Conservation (phyloP, 345 rosid species). For the Microthlaspi erraticum region DNA sequence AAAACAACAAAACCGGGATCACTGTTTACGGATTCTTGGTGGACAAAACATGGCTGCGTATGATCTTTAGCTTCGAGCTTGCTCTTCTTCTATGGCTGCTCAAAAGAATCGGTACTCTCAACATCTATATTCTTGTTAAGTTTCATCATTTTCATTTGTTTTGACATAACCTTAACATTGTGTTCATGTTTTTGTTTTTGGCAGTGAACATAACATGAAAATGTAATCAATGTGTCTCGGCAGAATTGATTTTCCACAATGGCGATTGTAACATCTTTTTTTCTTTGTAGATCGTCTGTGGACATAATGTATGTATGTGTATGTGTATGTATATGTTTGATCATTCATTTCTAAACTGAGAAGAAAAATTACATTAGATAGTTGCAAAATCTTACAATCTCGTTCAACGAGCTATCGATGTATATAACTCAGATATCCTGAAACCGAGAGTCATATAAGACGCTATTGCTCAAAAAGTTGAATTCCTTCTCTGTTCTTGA, state of each 20-base stretch:
- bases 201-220: slow-evolving; percentile 47
- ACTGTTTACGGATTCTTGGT: slow-evolving; percentile 83
- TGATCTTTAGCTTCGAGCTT: slow-evolving; percentile 76
- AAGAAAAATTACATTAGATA: too few species aligned
- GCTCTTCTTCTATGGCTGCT: slow-evolving; percentile 89
- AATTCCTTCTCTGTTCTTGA: too few species aligned
- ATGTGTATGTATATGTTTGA: background rate
- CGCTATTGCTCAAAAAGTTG: too few species aligned
- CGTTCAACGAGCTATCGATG: too few species aligned
- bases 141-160: slow-evolving; percentile 12
- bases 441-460: too few species aligned
- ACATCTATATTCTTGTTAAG: background rate
- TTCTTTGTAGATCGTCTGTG: slow-evolving; percentile 15
- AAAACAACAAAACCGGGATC: slow-evolving; percentile 82
- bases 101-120: slow-evolving; percentile 62
- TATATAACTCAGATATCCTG: too few species aligned
- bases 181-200: slow-evolving; percentile 32
- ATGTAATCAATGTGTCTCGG: slow-evolving; percentile 3
- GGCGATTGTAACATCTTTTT: background rate
- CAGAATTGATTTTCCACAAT: background rate
- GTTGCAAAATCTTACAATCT: too few species aligned
- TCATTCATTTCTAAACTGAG: too few species aligned
- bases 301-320: slow-evolving; percentile 5
- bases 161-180: background rate
- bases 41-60: slow-evolving; percentile 80